Evolutionary conservation across 305 asterid species (phyloP), one percentile per base, ranked within the genome.

Genomic region (Striga hermonthica): DNA sequence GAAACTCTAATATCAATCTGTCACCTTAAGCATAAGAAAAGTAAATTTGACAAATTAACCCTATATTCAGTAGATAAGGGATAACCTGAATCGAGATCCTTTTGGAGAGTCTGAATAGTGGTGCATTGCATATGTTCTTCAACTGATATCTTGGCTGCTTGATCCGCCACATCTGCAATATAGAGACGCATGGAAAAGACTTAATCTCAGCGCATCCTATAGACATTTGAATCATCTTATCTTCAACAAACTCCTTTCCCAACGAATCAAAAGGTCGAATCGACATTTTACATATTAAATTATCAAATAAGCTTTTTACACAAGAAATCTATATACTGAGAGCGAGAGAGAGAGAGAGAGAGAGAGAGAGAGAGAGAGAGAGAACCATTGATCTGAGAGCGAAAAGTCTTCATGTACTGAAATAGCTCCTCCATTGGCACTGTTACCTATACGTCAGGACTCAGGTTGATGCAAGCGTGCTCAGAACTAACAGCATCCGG

Each of bases 161-260:
- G 95, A 82, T 92, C 98, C 74, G 92, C 98, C 78, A 80, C 98
- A 83, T 92, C 98, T 92, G 86, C 78, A 78, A 68, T 69, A 56
- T 66, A 58, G 12, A 6, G 43, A 7, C 40, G 45, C 54, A 48
- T 53, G 56, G 12, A n/a, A 58, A 16, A 52, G 45, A 40, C 1
- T 35, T 55, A 49, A 35, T 9, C 47, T 58, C 44, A 61, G 45
- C 64, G 40, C 49, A 66, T 56, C 31, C 66, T 6, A n/a, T 3
- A 61, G 45, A 14, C 43, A 22, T 16, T 53, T 49, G 48, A 61
- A 9, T 55, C 7, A 50, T 22, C 31, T 64, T 9, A 38, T 41
- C 62, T 15, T 54, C 41, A 66, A 40, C 14, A 59, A 43, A 15
- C 7, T 11, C 7, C 0, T 37, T 41, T 48, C 35, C 40, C 43